These are phyloP conservation scores for Hirschfeldia incana DNA, from an alignment of 345 rosid genomes.

Conservation along the genomic window DNA sequence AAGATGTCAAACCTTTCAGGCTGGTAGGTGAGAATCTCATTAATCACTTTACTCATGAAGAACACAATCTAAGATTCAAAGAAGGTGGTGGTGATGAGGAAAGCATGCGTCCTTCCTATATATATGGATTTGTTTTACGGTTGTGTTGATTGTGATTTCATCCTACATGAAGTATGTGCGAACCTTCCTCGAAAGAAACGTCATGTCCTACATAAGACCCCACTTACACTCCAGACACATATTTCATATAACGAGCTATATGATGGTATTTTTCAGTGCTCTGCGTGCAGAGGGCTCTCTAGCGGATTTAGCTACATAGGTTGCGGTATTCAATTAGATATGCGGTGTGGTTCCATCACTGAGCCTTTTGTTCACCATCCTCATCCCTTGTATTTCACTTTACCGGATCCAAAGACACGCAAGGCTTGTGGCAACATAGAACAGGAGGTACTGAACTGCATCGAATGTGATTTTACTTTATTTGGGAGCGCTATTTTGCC, in stretches of 20 bases:
- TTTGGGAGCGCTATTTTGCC: neutral
- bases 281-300: neutral
- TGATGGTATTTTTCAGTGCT: neutral
- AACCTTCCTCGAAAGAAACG: neutral
- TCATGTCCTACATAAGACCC: neutral
- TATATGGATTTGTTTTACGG: neutral
- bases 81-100: neutral
- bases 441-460: neutral
- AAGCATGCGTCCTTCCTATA: neutral
- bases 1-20: neutral
- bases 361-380: neutral
- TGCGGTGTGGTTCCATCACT: neutral
- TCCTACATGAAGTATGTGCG: neutral
- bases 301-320: conserved; percentile 1
- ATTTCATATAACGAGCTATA: neutral
- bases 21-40: neutral
- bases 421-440: neutral
- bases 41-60: neutral
- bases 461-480: neutral
- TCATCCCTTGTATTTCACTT: neutral
- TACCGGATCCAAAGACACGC: neutral
- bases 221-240: neutral
- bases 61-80: neutral
- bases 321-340: neutral
- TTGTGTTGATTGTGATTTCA: neutral